Conservation (phyloP, 164 flowering plant species). For the Houttuynia cordata region DNA sequence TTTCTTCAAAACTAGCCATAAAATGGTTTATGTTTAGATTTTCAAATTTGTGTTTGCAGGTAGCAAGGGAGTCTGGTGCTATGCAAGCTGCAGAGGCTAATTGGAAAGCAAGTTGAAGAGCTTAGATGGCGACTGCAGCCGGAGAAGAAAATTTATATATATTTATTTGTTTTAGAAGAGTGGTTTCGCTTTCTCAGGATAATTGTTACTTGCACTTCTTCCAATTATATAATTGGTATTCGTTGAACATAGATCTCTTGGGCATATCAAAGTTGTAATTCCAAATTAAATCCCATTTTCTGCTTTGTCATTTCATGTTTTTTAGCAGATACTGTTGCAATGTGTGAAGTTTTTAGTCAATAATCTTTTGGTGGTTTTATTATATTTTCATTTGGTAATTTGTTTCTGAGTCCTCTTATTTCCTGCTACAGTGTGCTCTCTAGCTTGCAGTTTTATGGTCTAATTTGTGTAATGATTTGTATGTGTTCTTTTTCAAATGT, state of each 20-base stretch:
- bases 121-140: slow-evolving; percentile 82
- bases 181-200: neutral
- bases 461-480: too few species aligned
- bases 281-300: too few species aligned
- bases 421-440: slow-evolving; percentile 32
- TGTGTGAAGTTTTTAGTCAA: too few species aligned
- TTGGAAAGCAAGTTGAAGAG: slow-evolving; percentile 98
- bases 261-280: too few species aligned
- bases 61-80: slow-evolving; percentile 95
- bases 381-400: slow-evolving; percentile 13
- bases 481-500: too few species aligned
- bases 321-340: too few species aligned
- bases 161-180: too few species aligned
- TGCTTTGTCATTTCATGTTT: too few species aligned
- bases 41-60: slow-evolving; percentile 29
- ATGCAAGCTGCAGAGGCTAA: slow-evolving; percentile 92
- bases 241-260: too few species aligned
- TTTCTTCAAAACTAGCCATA: neutral
- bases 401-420: neutral
- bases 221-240: too few species aligned
- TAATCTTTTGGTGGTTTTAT: neutral
- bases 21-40: neutral
- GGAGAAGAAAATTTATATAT: slow-evolving; percentile 51
- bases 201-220: too few species aligned
- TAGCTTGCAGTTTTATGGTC: too few species aligned